Conservation (phyloP, 225 moss, liverwort and hornwort genomes). For the Takakia lepidozioides region DNA sequence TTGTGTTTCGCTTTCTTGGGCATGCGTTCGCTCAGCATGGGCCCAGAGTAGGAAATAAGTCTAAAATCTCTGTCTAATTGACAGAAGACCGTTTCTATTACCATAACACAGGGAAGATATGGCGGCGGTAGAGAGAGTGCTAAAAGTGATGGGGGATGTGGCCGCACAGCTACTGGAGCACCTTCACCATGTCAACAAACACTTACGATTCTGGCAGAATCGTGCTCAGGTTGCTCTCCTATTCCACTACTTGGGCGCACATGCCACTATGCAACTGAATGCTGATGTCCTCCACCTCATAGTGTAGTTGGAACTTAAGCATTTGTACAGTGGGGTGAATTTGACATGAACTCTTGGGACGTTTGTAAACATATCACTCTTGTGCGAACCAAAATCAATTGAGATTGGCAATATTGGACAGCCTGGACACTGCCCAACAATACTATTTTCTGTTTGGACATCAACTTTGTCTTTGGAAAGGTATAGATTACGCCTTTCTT, state of each 20-base stretch:
- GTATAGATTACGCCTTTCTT: too few species aligned
- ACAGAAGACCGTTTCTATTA: too few species aligned
- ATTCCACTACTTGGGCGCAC: not conserved
- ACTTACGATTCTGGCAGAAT: constrained; percentile 78
- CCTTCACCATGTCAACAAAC: constrained; percentile 59
- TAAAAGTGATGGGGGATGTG: constrained; percentile 48
- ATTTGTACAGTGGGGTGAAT: too few species aligned
- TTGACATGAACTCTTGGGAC: too few species aligned
- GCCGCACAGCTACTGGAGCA: constrained; percentile 57
- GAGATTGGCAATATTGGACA: constrained; percentile 6
- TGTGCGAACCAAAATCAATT: not conserved
- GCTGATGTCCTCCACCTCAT: too few species aligned
- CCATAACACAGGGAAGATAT: constrained; percentile 51
- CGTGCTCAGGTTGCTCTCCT: constrained; percentile 59
- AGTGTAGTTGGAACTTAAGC: too few species aligned
- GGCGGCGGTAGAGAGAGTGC: constrained; percentile 47
- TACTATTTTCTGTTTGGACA: too few species aligned
- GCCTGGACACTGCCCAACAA: too few species aligned
- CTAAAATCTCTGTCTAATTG: constrained; percentile 8
- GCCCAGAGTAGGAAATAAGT: not conserved
- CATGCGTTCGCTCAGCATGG: not conserved
- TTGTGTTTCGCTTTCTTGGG: too few species aligned
- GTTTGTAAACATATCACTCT: not conserved
- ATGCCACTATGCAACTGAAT: not conserved
- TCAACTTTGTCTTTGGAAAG: too few species aligned